Base-by-base conservation (phyloP, 139 green algal species). In the Penium margaritaceum region DNA sequence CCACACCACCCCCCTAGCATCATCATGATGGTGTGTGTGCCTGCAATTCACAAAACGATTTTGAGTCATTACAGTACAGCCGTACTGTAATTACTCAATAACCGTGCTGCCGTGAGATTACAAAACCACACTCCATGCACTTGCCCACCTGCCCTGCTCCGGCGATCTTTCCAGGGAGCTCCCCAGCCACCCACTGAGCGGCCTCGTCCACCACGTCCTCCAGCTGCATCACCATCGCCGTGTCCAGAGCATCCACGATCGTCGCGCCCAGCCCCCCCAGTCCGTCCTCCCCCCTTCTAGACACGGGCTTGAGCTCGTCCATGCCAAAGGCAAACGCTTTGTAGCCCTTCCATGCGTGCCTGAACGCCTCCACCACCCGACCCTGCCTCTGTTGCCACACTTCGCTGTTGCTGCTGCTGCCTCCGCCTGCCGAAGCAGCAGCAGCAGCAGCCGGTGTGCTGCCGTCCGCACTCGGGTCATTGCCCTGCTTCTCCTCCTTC, bases 191-290 rank as follows among this genome's bases (percentile, higher is more conserved):
- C 6, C 77, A 84, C 19, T 89, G 72, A 38, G 91, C 84, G 64
- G 88, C 68, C 5, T 84, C 85, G 1, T 77, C 62, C 21, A 90
- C 32, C 33, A 93, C 64, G 27, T 90, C 86, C 5, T 81, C 80
- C 21, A 88, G 62, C 17, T 75, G 84, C 86, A 94, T 89, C 29
- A 94, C 72, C 53, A 77, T 83, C 44, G 91, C 75, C 12, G 89
- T 94, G 65, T 91, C 88, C 62, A 94, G 75, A 19, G 43, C 63
- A 55, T 87, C 82, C 14, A 86, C 55, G 32, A 86, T 82, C 1
- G 87, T 91, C 35, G 84, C 85, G 17, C 85, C 86, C 15, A 94
- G 63, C 2, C 88, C 83, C 75, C 74, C 74, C 38, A 81, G 30
- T 9, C 36, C 35, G 55, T 81, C 46, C 64, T 68, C 57, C 84